Base-by-base conservation (phyloP, 139 green algal genomes). In the Chlamydomonas incerta region DNA sequence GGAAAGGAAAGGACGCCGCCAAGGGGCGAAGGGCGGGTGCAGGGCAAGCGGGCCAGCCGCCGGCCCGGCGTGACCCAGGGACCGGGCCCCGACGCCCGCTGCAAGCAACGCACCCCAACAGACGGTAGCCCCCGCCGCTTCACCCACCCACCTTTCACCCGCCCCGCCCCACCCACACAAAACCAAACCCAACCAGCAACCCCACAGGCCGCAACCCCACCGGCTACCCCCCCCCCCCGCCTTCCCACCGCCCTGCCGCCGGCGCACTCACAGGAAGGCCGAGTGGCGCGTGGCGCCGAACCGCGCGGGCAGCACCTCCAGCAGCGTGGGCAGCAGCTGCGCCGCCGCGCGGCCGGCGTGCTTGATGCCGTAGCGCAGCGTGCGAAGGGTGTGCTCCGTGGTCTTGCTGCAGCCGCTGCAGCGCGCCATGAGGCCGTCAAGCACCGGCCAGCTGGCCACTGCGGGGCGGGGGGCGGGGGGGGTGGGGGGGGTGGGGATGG, bases 261-360 rank as follows among this genome's bases (percentile, higher is more conserved):
- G n/a, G n/a, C n/a, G 47, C 67, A 80, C 88, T 86, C 88, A 91
- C 83, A 98, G 91, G 85, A 95, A 95, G 46, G 90, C 92, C 9
- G 92, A 91, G 82, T 97, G 93, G 14, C 85, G 84, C 2, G 88
- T 94, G 58, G 81, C 20, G 26, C 75, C 79, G 86, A 98, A 98
- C 29, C 88, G 89, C 28, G 52, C 47, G 23, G 94, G 92, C 82
- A 98, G 88, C 28, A 82, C 81, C 26, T 90, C 72, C 13, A 95
- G 74, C 65, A 98, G 87, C 21, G 80, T 70, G 26, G 89, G 91
- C 76, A 97, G 82, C 82, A 96, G 58, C 1, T 60, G 69, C 3
- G 74, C 88, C 20, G 85, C 85, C 0, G 88, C 70, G 58, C 88
- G 89, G 28, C 89, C 91, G 0, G 95, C 88, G 65, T 69, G 81